phyloP scores from a whole-genome alignment of 352 stramenopile genomes.

The Phytophthora multivora region DNA sequence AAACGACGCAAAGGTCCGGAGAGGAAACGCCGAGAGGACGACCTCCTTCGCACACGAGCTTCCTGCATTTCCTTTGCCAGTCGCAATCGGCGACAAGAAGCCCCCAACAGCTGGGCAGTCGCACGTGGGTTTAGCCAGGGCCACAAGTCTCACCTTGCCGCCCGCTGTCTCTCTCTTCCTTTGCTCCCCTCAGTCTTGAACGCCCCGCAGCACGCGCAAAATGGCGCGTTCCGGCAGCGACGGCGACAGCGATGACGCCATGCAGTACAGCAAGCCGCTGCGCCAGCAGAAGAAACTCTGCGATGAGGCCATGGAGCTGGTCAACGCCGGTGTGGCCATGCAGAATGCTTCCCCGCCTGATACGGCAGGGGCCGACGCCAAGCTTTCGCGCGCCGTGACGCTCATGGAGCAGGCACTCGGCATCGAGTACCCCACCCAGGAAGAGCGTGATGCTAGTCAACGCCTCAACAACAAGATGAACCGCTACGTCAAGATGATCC shows the following conservation, averaged over 20 bases:
- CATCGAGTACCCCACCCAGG: conserved; percentile 74
- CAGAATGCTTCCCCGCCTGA: conserved; percentile 74
- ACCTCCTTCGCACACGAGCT: conserved; percentile 3
- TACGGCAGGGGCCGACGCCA: conserved; percentile 54
- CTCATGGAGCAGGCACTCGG: conserved; percentile 81
- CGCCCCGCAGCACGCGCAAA: conserved; percentile 29
- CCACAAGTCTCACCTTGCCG: conserved; percentile 3
- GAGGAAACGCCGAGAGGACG: conserved; percentile 30
- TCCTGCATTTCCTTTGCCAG: conserved; percentile 12
- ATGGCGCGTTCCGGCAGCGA: conserved; percentile 59
- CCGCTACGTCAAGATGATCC: conserved; percentile 89
- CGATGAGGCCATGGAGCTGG: conserved; percentile 81
- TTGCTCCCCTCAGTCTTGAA: conserved; percentile 36
- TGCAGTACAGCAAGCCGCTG: conserved; percentile 64
- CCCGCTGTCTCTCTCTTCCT: conserved; percentile 24
- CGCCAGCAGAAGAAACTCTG: conserved; percentile 79
- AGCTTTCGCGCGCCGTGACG: conserved; percentile 68
- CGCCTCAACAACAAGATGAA: conserved; percentile 87
- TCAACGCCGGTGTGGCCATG: conserved; percentile 80
- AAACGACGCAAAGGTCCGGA: conserved; percentile 31
- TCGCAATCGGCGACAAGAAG: conserved; percentile 39
- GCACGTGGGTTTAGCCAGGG: conserved; percentile 31
- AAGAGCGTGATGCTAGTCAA: conserved; percentile 74
- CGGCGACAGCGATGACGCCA: conserved; percentile 63
- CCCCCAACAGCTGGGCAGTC: conserved; percentile 33